A percentile compares a stretch with the other conserved stretches of the same genome.
Evolutionary conservation across 257 asterid genomes (phyloP).

Genomic region (Solanum chmielewskii): DNA sequence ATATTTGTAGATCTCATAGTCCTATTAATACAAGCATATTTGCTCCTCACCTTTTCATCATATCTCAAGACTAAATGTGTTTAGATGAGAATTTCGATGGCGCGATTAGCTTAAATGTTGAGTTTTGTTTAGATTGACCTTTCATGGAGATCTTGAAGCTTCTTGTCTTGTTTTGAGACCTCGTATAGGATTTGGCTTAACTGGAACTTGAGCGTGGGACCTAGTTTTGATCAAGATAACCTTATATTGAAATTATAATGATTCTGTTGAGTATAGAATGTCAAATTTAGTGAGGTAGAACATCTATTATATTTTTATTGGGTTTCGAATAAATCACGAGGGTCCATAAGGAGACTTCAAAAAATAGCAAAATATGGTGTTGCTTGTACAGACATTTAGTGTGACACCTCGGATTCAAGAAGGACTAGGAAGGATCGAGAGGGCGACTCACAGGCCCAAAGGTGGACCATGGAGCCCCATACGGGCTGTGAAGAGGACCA

Average conservation of each 20-base stretch:
- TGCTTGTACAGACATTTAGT: neutral
- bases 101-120: neutral
- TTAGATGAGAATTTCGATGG: neutral
- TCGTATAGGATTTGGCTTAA: neutral
- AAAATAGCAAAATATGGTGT: neutral
- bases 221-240: neutral
- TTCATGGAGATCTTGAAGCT: neutral
- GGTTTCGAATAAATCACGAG: neutral
- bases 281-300: neutral
- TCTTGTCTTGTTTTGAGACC: neutral
- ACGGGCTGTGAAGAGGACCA: neutral
- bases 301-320: neutral
- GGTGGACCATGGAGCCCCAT: neutral
- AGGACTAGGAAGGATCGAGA: neutral
- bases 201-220: neutral
- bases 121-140: neutral
- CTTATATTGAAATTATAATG: neutral
- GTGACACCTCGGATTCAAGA: neutral
- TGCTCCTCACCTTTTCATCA: neutral
- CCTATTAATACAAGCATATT: too few relatives aligned
- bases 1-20: neutral
- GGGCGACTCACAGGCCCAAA: neutral
- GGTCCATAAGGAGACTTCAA: neutral
- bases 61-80: neutral
- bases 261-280: neutral